These are phyloP conservation scores for Furcasterigmium furcatum DNA, from an alignment of 2,329 filamentous ascomycete genomes.

Conservation along the genomic window DNA sequence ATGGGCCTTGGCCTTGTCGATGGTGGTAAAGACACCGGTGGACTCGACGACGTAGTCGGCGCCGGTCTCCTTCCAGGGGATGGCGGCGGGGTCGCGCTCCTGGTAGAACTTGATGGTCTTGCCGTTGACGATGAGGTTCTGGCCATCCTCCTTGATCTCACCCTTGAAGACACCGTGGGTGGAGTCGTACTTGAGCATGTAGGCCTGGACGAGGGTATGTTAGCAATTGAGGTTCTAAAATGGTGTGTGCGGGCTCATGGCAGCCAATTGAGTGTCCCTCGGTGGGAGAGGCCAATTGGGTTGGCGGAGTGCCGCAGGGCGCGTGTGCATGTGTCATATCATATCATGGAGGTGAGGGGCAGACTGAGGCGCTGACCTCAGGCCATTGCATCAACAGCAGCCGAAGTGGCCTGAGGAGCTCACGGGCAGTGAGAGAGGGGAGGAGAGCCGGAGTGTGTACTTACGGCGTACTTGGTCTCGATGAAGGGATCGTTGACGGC, in stretches of 20 bases:
- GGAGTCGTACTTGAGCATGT: conserved; percentile 99
- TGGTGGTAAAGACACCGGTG: conserved; percentile 99
- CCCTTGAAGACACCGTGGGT: conserved; percentile 98
- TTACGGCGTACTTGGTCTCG: conserved; percentile 93
- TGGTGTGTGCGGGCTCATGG: background rate
- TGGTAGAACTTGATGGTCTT: conserved; percentile 94
- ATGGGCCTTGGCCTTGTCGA: conserved; percentile 90
- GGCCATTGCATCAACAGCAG: background rate
- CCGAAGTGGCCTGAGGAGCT: background rate
- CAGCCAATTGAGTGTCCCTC: background rate
- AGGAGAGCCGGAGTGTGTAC: conserved; percentile 33
- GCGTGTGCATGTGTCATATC: background rate
- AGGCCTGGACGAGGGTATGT: conserved; percentile 57
- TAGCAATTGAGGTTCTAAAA: conserved; percentile 5
- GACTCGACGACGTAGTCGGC: conserved; percentile 96
- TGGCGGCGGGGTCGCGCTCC: conserved; percentile 84
- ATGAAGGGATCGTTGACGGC: conserved; percentile 99
- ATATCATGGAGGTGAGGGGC: background rate
- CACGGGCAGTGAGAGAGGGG: background rate
- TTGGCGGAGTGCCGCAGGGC: background rate
- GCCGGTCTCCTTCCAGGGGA: conserved; percentile 85
- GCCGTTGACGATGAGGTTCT: conserved; percentile 84
- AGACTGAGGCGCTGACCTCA: background rate
- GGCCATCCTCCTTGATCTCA: conserved; percentile 68
- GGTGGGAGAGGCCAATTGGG: background rate